Evolutionary conservation across 2,329 filamentous ascomycete genomes (phyloP).

Genomic region (Chaetomiaceae sp.): DNA sequence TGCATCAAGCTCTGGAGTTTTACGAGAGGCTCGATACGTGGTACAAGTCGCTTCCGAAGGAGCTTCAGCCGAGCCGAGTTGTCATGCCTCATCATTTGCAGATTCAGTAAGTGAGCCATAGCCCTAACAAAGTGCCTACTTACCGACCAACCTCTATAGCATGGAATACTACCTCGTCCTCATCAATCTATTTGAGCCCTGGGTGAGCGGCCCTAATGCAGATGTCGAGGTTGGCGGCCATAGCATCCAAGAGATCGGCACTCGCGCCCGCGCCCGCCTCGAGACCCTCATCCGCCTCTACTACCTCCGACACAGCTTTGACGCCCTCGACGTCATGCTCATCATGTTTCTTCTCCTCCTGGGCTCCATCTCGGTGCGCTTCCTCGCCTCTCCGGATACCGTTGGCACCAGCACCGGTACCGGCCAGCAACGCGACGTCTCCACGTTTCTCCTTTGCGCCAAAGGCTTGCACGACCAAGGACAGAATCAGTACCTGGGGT

Average conservation of each 20-base stretch:
- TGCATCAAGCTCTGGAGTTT: background rate
- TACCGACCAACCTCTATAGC: background rate
- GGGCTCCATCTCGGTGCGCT: constrained; percentile 9
- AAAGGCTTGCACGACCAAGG: constrained; percentile 17
- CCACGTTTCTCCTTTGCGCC: constrained; percentile 16
- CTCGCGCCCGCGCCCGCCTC: constrained; percentile 7
- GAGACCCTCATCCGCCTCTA: constrained; percentile 17
- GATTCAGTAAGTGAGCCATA: background rate
- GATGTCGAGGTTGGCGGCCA: background rate
- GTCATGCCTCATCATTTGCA: constrained; percentile 8
- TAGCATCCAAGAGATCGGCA: background rate
- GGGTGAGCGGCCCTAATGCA: background rate
- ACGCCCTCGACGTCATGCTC: constrained; percentile 8
- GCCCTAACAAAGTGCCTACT: background rate
- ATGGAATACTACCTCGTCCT: constrained; percentile 8
- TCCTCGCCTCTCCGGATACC: background rate
- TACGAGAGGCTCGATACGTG: background rate
- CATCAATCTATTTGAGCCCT: constrained; percentile 10
- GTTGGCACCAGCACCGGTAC: background rate
- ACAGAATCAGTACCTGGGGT: constrained; percentile 3
- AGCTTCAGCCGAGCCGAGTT: background rate
- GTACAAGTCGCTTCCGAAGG: background rate
- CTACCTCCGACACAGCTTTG: constrained; percentile 18
- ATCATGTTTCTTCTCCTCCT: constrained; percentile 11
- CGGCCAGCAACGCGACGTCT: background rate